Evolutionary conservation across 495 filamentous ascomycete genomes (phyloP).

Genomic region (Podospora fimiseda): DNA sequence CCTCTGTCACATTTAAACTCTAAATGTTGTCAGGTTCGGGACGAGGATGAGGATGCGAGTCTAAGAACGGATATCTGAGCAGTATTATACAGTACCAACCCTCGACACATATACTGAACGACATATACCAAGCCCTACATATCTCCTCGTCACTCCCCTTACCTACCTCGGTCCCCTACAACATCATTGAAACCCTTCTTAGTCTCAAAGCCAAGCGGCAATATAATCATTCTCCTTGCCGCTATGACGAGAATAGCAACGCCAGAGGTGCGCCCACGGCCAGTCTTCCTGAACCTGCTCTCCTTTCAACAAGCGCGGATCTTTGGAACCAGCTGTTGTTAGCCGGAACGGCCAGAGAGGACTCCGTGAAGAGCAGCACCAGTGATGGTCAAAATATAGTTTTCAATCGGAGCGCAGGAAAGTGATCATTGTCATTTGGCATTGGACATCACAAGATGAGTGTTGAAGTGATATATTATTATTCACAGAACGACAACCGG

Average conservation of each 20-base stretch:
- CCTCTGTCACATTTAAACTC: slow-evolving; percentile 4
- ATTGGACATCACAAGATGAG: neutral
- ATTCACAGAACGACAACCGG: neutral
- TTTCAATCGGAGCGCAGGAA: slow-evolving; percentile 52
- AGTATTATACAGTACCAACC: slow-evolving; percentile 3
- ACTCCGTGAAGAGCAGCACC: slow-evolving; percentile 18
- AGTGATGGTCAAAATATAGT: slow-evolving; percentile 41
- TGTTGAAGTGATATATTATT: too few species aligned
- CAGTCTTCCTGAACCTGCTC: neutral
- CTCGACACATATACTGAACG: too few species aligned
- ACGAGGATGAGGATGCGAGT: slow-evolving; percentile 23
- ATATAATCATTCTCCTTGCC: neutral
- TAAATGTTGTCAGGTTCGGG: slow-evolving; percentile 2
- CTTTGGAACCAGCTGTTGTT: neutral
- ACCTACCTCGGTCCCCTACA: neutral
- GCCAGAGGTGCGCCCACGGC: slow-evolving; percentile 14
- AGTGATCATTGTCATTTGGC: slow-evolving; percentile 7
- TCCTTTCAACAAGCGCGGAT: neutral
- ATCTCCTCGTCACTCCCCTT: neutral
- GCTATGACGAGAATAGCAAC: slow-evolving; percentile 19
- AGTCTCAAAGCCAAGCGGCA: slow-evolving; percentile 2
- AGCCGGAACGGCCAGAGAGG: neutral
- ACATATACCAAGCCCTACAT: neutral
- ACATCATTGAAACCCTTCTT: too few species aligned
- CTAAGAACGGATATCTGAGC: slow-evolving; percentile 45